Evolutionary conservation across 2,329 filamentous ascomycete species (phyloP).

Genomic region (Nectriaceae sp.): DNA sequence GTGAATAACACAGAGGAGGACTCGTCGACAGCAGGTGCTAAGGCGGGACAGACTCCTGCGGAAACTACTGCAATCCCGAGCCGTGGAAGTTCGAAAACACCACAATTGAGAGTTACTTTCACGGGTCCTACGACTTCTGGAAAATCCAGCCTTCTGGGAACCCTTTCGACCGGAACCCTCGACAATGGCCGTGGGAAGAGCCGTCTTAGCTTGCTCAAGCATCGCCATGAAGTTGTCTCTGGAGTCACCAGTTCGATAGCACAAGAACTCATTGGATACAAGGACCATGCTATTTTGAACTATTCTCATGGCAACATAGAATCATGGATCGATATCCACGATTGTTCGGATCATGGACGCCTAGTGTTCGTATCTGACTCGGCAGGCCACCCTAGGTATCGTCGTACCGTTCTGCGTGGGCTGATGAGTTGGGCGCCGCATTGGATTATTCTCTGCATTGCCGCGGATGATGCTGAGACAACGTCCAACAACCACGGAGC

Average conservation of each 20-base stretch:
- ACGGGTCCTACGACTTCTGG: constrained; percentile 89
- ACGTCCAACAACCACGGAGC: constrained; percentile 34
- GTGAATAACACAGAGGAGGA: constrained; percentile 10
- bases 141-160: constrained; percentile 89
- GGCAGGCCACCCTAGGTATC: constrained; percentile 85
- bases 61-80: constrained; percentile 32
- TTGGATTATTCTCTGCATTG: constrained; percentile 87
- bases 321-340: constrained; percentile 94
- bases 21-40: constrained; percentile 1
- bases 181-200: constrained; percentile 94
- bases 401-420: constrained; percentile 84
- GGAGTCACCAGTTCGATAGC: constrained; percentile 94
- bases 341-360: constrained; percentile 69
- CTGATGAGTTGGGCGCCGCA: constrained; percentile 96
- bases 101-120: constrained; percentile 84
- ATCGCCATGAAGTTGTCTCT: constrained; percentile 89
- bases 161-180: constrained; percentile 80
- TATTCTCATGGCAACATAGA: constrained; percentile 85
- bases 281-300: constrained; percentile 65
- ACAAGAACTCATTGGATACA: constrained; percentile 90
- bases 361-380: constrained; percentile 90
- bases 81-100: constrained; percentile 55
- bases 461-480: constrained; percentile 70
- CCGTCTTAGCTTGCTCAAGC: constrained; percentile 83
- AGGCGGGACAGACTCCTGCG: constrained; percentile 4